Conservation (phyloP, 306 rosid genomes). For the Inga laurina region DNA sequence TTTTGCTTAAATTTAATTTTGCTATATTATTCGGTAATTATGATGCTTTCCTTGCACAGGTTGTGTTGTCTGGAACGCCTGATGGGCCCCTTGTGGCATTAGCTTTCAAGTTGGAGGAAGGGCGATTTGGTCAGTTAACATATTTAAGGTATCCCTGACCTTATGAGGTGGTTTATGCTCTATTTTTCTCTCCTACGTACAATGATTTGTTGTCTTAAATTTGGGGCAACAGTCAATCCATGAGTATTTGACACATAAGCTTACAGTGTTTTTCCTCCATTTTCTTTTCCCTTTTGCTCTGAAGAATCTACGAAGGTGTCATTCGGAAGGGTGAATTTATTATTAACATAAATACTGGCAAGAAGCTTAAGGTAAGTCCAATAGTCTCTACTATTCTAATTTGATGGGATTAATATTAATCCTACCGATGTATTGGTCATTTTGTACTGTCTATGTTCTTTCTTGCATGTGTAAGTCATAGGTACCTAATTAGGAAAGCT, state of each 20-base stretch:
- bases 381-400: slow-evolving; percentile 16
- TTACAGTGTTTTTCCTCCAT: background rate
- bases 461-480: background rate
- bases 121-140: slow-evolving; percentile 92
- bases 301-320: slow-evolving; percentile 89
- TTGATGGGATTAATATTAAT: slow-evolving; percentile 2
- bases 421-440: background rate
- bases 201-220: slow-evolving; percentile 7
- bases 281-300: background rate
- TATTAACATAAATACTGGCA: slow-evolving; percentile 84
- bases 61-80: slow-evolving; percentile 73
- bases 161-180: slow-evolving; percentile 14
- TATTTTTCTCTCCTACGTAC: slow-evolving; percentile 13
- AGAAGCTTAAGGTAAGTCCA: slow-evolving; percentile 76
- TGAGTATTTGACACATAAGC: slow-evolving; percentile 10
- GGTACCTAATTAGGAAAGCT: background rate
- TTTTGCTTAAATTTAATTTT: slow-evolving; percentile 29
- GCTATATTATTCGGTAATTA: slow-evolving; percentile 24
- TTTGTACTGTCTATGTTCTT: slow-evolving; percentile 10
- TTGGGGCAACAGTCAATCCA: slow-evolving; percentile 12
- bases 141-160: slow-evolving; percentile 68
- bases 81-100: slow-evolving; percentile 96
- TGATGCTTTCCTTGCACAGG: slow-evolving; percentile 47
- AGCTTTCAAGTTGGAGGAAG: slow-evolving; percentile 98
- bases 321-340: slow-evolving; percentile 94